phyloP scores from a whole-genome alignment of 306 rosid genomes.

The Cucurbita pepo region DNA sequence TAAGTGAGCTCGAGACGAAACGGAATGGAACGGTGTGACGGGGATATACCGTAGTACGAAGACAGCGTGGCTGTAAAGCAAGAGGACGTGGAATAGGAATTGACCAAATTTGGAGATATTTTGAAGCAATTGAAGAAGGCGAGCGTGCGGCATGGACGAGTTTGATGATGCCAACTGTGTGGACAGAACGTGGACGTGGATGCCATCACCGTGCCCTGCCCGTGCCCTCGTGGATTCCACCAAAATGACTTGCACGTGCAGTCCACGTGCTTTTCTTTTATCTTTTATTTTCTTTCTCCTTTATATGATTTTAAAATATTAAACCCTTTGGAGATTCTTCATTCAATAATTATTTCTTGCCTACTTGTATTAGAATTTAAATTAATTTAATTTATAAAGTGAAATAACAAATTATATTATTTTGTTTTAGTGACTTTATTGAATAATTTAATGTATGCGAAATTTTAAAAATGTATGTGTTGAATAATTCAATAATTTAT shows the following conservation, averaged over 20 bases:
- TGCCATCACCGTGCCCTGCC: slow-evolving; percentile 13
- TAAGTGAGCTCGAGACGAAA: neutral
- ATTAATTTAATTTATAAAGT: too few relatives aligned
- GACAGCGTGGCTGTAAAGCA: neutral
- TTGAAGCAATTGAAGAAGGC: neutral
- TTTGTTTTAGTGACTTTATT: too few relatives aligned
- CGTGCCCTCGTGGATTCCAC: slow-evolving; percentile 6
- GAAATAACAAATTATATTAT: too few relatives aligned
- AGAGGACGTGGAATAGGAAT: slow-evolving; percentile 1
- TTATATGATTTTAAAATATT: too few relatives aligned
- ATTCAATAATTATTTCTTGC: too few relatives aligned
- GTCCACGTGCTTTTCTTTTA: neutral
- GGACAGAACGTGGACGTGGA: slow-evolving; percentile 7
- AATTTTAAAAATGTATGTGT: too few relatives aligned
- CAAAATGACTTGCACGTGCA: neutral
- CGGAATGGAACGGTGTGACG: neutral
- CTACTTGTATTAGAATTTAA: too few relatives aligned
- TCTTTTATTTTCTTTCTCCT: too few relatives aligned
- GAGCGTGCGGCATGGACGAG: neutral
- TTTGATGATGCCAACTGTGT: slow-evolving; percentile 9
- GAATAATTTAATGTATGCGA: too few relatives aligned
- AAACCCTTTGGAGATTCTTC: too few relatives aligned
- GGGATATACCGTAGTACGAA: neutral
- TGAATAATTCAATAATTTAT: too few relatives aligned
- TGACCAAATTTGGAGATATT: neutral